Conservation (phyloP, 2,329 filamentous ascomycete genomes). For the Fulvia fulva region DNA sequence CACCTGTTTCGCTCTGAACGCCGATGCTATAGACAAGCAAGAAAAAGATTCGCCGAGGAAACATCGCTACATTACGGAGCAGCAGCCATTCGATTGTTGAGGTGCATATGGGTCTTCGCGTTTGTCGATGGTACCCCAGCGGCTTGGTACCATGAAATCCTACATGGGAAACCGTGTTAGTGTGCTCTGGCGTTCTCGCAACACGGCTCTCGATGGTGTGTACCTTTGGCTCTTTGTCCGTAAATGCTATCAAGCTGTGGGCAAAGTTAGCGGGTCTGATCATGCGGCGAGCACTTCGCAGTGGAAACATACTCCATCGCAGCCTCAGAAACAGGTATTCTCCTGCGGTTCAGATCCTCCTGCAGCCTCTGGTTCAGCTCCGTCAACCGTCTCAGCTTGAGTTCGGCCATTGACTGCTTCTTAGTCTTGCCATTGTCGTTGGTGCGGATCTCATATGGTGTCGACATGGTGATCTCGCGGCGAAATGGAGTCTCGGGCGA, state of each 20-base stretch:
- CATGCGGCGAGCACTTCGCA: not conserved
- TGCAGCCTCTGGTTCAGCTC: conserved; percentile 94
- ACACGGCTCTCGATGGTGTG: not conserved
- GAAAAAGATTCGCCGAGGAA: conserved; percentile 9
- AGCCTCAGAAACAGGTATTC: conserved; percentile 93
- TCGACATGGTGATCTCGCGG: conserved; percentile 46
- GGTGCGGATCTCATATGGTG: conserved; percentile 62
- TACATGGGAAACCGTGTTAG: conserved; percentile 1
- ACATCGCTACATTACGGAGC: conserved; percentile 75
- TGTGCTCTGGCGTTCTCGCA: not conserved
- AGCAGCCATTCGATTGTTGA: conserved; percentile 89
- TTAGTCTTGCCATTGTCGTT: conserved; percentile 74
- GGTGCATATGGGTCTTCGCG: conserved; percentile 98
- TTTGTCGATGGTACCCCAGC: conserved; percentile 92
- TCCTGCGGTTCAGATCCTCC: conserved; percentile 90
- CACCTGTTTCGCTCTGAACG: conserved; percentile 20
- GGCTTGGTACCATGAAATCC: conserved; percentile 97
- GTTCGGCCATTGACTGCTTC: conserved; percentile 98
- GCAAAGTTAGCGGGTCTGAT: conserved; percentile 10
- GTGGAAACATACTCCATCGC: conserved; percentile 52
- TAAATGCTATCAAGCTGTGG: conserved; percentile 89
- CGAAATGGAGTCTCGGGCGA: conserved; percentile 5
- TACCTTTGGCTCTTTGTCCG: conserved; percentile 77
- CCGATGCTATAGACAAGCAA: conserved; percentile 22
- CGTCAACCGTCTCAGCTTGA: conserved; percentile 92